Evolutionary conservation across 495 filamentous ascomycete genomes (phyloP).

Genomic region (Haplographium delicatum): DNA sequence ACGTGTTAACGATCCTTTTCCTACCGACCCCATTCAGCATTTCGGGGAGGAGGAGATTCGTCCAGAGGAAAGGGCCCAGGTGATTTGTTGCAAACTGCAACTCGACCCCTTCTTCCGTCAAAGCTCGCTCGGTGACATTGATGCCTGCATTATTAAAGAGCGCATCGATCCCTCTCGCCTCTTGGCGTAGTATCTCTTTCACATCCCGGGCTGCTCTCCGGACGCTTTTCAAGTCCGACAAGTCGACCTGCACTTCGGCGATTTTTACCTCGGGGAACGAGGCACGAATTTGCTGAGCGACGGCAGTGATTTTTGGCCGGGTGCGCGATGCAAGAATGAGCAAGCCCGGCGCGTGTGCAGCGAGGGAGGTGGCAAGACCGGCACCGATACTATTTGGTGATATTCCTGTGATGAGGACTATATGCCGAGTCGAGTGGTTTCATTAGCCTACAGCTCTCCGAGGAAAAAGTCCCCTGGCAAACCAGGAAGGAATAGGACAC

Average conservation of each 20-base stretch:
- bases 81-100: conserved; percentile 56
- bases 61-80: conserved; percentile 54
- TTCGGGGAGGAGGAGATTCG: conserved; percentile 42
- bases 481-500: background rate
- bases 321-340: conserved; percentile 41
- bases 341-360: conserved; percentile 33
- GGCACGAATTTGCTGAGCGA: background rate
- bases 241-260: conserved; percentile 11
- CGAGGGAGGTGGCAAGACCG: conserved; percentile 39
- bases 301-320: conserved; percentile 29
- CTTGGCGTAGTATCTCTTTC: conserved; percentile 10
- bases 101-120: conserved; percentile 38
- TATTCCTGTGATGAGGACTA: conserved; percentile 40
- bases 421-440: background rate
- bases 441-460: background rate
- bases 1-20: conserved; percentile 10
- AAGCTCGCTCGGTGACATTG: conserved; percentile 11
- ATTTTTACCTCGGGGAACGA: background rate
- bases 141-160: conserved; percentile 32
- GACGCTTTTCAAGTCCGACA: conserved; percentile 8
- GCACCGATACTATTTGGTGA: conserved; percentile 42
- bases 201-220: conserved; percentile 29
- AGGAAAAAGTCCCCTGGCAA: background rate
- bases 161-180: conserved; percentile 26
- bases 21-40: background rate